Evolutionary conservation across 2,329 filamentous ascomycete genomes (phyloP), one percentile per base, ranked within the genome.

Genomic region (Aureobasidium sp.): DNA sequence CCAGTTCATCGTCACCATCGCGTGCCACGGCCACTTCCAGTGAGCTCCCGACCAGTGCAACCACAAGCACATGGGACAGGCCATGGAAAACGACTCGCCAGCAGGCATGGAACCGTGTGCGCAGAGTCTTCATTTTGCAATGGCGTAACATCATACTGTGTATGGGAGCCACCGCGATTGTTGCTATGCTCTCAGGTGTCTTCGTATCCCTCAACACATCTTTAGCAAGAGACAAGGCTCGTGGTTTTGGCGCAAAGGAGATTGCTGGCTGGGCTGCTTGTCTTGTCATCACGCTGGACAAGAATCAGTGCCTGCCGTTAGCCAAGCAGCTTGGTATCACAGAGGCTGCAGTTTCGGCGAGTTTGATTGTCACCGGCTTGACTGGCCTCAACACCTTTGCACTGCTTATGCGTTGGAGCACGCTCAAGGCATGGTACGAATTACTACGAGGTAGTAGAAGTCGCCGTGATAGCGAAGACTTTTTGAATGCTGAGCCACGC

Each of bases 121-220:
- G 84, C 63, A 84, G 87, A 63, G 88, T 95, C 34, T 82, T 95
- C 52, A 80, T 86, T 65, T 81, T 94, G 15, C 91, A 95, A 72
- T 95, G 91, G 91, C 83, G 90, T 67, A 90, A 89, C 43, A 90
- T 94, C 63, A 82, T 86, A 32, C 87, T 95, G 59, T 89, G 92
- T 12, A 75, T 92, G 39, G 84, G 93, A 69, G 92, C 95, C 66
- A 82, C 93, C 66, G 80, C 82, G 63, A 89, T 93, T 71, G 87
- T 92, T 62, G 84, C 93, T 66, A 92, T 92, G 79, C 94, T 94
- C 73, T 85, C 89, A 1, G 78, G 92, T 44, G 81, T 93, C 51
- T 95, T 94, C 70, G 85, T 95, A 46, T 86, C 88, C 71, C 87
- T 93, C 73, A 85, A 84, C 66, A 82, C 86, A 13, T 79, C 87